Base-by-base conservation (phyloP, 371 early-diverging fungal species). In the Capillidium rhysosporum region DNA sequence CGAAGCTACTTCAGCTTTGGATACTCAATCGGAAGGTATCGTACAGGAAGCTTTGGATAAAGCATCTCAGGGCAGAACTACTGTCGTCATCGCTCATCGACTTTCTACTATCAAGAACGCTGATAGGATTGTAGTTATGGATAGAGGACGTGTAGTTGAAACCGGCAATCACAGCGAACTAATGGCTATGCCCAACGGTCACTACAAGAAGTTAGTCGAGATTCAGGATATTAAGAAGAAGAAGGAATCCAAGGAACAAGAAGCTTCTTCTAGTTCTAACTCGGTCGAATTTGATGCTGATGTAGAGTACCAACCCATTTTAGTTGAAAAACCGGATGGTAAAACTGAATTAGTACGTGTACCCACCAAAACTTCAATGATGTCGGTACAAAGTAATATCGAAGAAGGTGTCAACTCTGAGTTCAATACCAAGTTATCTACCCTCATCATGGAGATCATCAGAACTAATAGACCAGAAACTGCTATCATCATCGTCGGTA, bases 51-150 rank as follows among this genome's bases (percentile, higher is more conserved):
- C 87, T 16, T 65, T 88, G 26, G 92, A 91, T 54, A 68, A 64
- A 21, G 91, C 91, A 2, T 51, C 84, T 23, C 59, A 64, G 30
- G 73, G 80, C 44, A 73, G 93, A 34, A 91, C 92, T 1, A 91
- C 93, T 0, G 77, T 98, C 47, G 82, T 91, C 3, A 84, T 96
- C 62, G 94, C 95, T 1, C 95, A 95, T 60, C 77, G 86, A 44
- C 68, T 89, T 1, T 80, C 85, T 45, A 89, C 87, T 2, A 74
- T 82, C 44, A 67, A 72, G 45, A 77, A 89, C 56, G 84, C 91
- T 1, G 85, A 93, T 59, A 60, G 75, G 29, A 93, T 96, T 61
- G 75, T 80, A 43, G 86, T 86, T 7, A 77, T 86, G 73, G 65
- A 73, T 46, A 63, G 78, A 55, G 89, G 89, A 43, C 63, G 68